A percentile compares a stretch with the other conserved stretches of the same genome.
Evolutionary conservation across 192 early-diverging fungal genomes (phyloP).

Genomic region (Glomus cerebriforme): DNA sequence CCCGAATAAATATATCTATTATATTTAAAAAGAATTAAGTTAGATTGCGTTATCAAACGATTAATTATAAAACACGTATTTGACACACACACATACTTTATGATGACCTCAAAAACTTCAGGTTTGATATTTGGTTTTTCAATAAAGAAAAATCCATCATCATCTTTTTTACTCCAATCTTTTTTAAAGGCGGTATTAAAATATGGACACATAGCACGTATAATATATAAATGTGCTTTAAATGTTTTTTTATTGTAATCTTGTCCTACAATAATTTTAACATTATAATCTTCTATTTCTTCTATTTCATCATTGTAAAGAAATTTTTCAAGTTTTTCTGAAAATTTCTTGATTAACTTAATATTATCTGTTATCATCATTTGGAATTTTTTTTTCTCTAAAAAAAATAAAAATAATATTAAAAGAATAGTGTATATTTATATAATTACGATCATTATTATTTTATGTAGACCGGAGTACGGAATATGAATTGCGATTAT

Average conservation of each 20-base stretch:
- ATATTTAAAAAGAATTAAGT: neutral
- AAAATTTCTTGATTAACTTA: neutral
- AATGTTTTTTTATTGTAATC: neutral
- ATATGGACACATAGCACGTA: neutral
- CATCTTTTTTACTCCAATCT: neutral
- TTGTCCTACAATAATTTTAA: neutral
- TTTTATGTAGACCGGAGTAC: too few relatives aligned
- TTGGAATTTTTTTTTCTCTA: too few relatives aligned
- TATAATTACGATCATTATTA: too few relatives aligned
- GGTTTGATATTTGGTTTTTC: slow-evolving; percentile 15
- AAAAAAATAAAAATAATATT: too few relatives aligned
- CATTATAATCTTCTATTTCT: neutral
- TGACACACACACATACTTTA: neutral
- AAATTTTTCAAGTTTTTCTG: neutral
- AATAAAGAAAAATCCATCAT: neutral
- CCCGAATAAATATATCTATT: neutral
- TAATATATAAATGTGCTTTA: neutral
- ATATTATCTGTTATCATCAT: neutral
- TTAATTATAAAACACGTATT: neutral
- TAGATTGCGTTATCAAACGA: neutral
- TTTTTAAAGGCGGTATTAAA: neutral
- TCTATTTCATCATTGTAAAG: neutral
- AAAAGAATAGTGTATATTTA: too few relatives aligned
- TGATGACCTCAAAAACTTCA: slow-evolving; percentile 1
- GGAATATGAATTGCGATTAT: too few relatives aligned